Conservation (phyloP, 1,284 basidiomycete genomes). For the Ustilago esculenta region DNA sequence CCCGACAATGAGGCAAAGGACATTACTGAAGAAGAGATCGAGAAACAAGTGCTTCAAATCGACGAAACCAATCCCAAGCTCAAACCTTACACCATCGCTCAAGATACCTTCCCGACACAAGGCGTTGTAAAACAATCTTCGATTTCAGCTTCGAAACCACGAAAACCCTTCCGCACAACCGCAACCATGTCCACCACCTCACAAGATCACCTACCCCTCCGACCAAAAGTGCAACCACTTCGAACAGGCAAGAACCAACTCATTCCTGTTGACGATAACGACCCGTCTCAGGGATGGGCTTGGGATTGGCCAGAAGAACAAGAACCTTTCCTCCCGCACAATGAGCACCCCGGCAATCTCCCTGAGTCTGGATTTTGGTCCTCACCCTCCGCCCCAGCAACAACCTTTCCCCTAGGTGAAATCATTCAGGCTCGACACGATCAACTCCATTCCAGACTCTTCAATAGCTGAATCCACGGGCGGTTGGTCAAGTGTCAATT, state of each 20-base stretch:
- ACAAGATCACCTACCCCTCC: not conserved
- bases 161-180: constrained; percentile 15
- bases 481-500: no score
- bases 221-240: constrained; percentile 9
- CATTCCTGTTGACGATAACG: constrained; percentile 37
- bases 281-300: constrained; percentile 48
- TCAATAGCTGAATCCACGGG: constrained; percentile 78
- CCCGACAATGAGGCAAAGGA: no score
- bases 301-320: constrained; percentile 66
- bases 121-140: no score
- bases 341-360: no score
- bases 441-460: constrained; percentile 91
- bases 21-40: no score
- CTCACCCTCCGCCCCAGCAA: constrained; percentile 72
- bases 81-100: no score
- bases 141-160: not conserved
- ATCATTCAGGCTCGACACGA: constrained; percentile 89
- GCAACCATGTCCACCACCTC: constrained; percentile 5
- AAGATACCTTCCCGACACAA: no score
- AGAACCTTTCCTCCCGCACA: not conserved
- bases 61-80: no score
- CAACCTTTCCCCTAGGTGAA: constrained; percentile 96
- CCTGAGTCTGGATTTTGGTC: constrained; percentile 49
- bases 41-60: no score
- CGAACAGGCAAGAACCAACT: constrained; percentile 19